Evolutionary conservation across 2,329 filamentous ascomycete species (phyloP), one percentile per base, ranked within the genome.

Genomic region (Claviceps pazoutovae): DNA sequence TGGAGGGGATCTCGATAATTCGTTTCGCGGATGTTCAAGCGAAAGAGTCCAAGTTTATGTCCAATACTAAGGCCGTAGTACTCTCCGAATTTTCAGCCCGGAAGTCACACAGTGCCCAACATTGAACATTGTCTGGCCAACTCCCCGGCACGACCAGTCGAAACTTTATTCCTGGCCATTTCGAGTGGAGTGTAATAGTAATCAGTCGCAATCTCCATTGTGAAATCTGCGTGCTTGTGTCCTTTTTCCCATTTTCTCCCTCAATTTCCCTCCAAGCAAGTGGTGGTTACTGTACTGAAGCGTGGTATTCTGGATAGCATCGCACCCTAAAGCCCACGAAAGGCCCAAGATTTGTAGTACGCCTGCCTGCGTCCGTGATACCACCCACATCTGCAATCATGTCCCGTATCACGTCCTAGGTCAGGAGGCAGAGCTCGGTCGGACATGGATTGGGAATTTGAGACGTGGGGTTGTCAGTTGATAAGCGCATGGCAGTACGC

Each of bases 401-500:
- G 4, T 60, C 60, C 60, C 60, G 61, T n/a, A 58, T 48, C 16
- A 61, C 51, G 39, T 70, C 68, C 19, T 67, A 62, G 1, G 60
- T 58, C 0, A 68, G 68, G 4, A 71, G 64, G 64, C 64, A 69
- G 48, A 60, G 21, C 64, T 66, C 1, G 67, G 66, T 5, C 65
- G 63, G 21, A 70, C 62, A 47, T 64, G 61, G 5, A 63, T 69
- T 59, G 66, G 59, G 57, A 70, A 70, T 56, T 54, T 66, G 68
- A 19, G 64, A 66, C 26, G 2, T 8, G 7, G 0, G 67, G 64
- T 26, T 26, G 46, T 21, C 21, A 21, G 21, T 4, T 21, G 21
- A 64, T 61, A 46, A 68, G 61, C 46, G 67, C 65, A 65, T 81
- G 64, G 2, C 79, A 73, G 57, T 82, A 83, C 14, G 79, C 79